A percentile compares a stretch with the other conserved stretches of the same genome.
Conservation (phyloP, 2,329 filamentous ascomycete genomes). For the Bipolaris sorokiniana region DNA sequence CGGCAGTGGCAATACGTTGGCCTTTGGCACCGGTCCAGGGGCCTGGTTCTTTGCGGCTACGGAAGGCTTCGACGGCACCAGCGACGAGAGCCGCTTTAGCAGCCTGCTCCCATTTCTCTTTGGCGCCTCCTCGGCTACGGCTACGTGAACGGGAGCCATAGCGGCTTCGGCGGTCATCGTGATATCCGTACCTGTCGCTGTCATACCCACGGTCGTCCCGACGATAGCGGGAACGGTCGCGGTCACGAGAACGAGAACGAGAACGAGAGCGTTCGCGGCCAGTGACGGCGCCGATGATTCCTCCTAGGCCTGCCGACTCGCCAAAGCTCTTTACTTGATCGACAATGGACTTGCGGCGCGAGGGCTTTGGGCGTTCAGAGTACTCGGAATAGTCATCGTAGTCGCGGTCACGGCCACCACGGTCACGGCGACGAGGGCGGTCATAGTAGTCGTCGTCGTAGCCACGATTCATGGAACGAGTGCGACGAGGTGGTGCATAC, state of each 20-base stretch:
- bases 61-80: slow-evolving; percentile 90
- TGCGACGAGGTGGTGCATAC: slow-evolving; percentile 61
- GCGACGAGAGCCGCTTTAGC: slow-evolving; percentile 90
- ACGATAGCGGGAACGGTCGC: slow-evolving; percentile 27
- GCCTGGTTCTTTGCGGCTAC: slow-evolving; percentile 85
- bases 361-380: slow-evolving; percentile 50
- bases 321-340: slow-evolving; percentile 62
- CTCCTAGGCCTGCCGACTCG: slow-evolving; percentile 64
- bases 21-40: slow-evolving; percentile 91
- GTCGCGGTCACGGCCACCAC: slow-evolving; percentile 53
- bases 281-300: slow-evolving; percentile 57
- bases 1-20: slow-evolving; percentile 88
- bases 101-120: slow-evolving; percentile 69
- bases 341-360: slow-evolving; percentile 63
- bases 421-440: slow-evolving; percentile 47
- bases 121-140: slow-evolving; percentile 54
- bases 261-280: slow-evolving; percentile 66
- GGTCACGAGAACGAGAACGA: slow-evolving; percentile 46
- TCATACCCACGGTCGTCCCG: slow-evolving; percentile 58
- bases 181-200: slow-evolving; percentile 44
- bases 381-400: slow-evolving; percentile 57
- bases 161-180: slow-evolving; percentile 46
- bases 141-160: slow-evolving; percentile 63
- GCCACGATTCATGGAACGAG: slow-evolving; percentile 68
- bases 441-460: slow-evolving; percentile 59